These are phyloP conservation scores for Phtheirospermum japonicum DNA, from an alignment of 257 asterid genomes.

Conservation along the genomic window DNA sequence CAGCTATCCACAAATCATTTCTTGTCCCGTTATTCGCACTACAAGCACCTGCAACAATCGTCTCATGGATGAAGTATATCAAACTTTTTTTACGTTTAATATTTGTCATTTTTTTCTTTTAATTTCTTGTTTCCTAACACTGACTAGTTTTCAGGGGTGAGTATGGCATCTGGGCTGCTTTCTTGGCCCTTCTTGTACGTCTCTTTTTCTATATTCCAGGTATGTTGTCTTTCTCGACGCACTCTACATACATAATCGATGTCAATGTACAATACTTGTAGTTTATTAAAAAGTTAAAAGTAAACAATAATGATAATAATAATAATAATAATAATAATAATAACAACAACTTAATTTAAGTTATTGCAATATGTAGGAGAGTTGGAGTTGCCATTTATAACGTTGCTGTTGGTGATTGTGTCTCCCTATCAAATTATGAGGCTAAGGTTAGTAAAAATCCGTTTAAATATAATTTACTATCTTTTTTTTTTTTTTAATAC, in stretches of 20 bases:
- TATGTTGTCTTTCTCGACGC: constrained; percentile 29
- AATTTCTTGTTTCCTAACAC: constrained; percentile 14
- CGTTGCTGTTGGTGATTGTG: constrained; percentile 67
- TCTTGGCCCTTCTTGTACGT: constrained; percentile 85
- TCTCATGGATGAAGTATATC: constrained; percentile 86
- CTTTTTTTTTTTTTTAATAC: constrained; percentile 12
- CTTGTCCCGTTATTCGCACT: constrained; percentile 82
- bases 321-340: too few relatives aligned
- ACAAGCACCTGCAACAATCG: constrained; percentile 70
- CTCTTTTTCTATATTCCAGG: constrained; percentile 86
- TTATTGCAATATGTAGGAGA: constrained; percentile 47
- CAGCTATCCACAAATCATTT: constrained; percentile 78
- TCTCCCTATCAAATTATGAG: constrained; percentile 66
- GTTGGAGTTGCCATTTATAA: constrained; percentile 72
- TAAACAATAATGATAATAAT: too few relatives aligned
- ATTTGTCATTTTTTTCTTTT: constrained; percentile 25
- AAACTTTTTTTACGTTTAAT: background rate
- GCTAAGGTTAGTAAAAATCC: constrained; percentile 59
- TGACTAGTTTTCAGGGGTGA: constrained; percentile 63
- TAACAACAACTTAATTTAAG: background rate
- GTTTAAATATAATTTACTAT: constrained; percentile 5
- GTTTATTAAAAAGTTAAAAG: too few relatives aligned
- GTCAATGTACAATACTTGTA: too few relatives aligned
- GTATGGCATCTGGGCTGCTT: constrained; percentile 94
- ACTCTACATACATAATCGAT: background rate